These are phyloP conservation scores for Brassica balearica DNA, from an alignment of 441 rosid species.

Conservation along the genomic window DNA sequence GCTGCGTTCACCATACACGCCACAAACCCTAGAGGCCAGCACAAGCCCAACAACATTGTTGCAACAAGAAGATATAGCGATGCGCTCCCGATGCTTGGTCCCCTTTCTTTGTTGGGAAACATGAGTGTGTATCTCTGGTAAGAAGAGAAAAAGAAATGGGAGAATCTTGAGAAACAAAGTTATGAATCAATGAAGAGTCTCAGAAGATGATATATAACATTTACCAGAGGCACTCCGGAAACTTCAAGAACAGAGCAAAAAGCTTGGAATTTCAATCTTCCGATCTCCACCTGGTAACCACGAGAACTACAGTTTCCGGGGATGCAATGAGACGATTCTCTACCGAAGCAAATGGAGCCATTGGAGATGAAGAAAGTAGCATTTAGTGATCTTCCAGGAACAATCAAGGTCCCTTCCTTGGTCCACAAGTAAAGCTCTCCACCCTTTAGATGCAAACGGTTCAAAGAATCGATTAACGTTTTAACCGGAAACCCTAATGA, in stretches of 20 bases:
- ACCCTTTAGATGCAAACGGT: slow-evolving; percentile 48
- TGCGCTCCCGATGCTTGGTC: slow-evolving; percentile 24
- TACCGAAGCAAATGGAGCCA: slow-evolving; percentile 31
- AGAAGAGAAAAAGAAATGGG: slow-evolving; percentile 23
- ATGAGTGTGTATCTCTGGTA: slow-evolving; percentile 62
- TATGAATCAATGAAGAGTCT: not conserved
- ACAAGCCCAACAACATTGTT: slow-evolving; percentile 43
- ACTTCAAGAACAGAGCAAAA: slow-evolving; percentile 42
- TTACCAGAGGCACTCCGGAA: slow-evolving; percentile 40
- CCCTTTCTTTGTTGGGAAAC: slow-evolving; percentile 48
- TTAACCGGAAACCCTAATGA: slow-evolving; percentile 60
- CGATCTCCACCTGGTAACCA: slow-evolving; percentile 37
- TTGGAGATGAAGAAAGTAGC: slow-evolving; percentile 31
- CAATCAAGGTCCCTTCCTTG: slow-evolving; percentile 43
- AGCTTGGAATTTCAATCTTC: slow-evolving; percentile 37
- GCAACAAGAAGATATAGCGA: slow-evolving; percentile 14
- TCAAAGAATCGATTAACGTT: slow-evolving; percentile 41
- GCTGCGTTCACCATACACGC: slow-evolving; percentile 49
- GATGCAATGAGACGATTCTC: slow-evolving; percentile 40
- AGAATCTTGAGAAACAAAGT: slow-evolving; percentile 16
- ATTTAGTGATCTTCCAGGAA: slow-evolving; percentile 27
- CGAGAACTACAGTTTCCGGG: slow-evolving; percentile 4
- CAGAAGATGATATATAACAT: not conserved
- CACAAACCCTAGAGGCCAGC: slow-evolving; percentile 47
- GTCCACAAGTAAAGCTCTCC: slow-evolving; percentile 62